Percentiles rank a stretch among this genome's conserved stretches.
phyloP scores from a whole-genome alignment of 768 basidiomycete species.

The Chalciporus sphaerocephalus region DNA sequence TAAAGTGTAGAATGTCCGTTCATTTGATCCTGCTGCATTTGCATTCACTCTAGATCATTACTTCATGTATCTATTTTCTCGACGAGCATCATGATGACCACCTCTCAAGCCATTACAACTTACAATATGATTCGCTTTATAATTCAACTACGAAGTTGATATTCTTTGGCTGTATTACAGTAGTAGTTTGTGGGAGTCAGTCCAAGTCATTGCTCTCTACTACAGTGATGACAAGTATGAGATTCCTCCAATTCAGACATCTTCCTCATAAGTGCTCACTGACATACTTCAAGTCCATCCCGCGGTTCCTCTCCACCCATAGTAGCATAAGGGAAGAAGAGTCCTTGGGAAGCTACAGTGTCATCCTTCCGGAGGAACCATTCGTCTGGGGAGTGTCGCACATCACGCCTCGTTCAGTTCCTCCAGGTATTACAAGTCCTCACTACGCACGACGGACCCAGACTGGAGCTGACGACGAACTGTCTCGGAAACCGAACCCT shows the following conservation, averaged over 20 bases:
- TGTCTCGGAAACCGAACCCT: not conserved
- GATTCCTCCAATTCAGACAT: too few species aligned
- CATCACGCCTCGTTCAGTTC: slow-evolving; percentile 54
- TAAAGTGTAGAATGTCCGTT: slow-evolving; percentile 25
- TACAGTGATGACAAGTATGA: too few species aligned
- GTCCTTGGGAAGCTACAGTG: slow-evolving; percentile 50
- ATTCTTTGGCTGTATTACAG: too few species aligned
- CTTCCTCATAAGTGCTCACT: not conserved
- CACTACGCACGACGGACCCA: slow-evolving; percentile 38
- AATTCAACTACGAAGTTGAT: too few species aligned
- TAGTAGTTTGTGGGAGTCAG: too few species aligned
- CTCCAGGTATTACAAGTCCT: slow-evolving; percentile 51
- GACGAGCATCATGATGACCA: not conserved
- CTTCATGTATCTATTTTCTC: not conserved
- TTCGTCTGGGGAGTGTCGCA: slow-evolving; percentile 61
- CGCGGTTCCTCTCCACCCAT: slow-evolving; percentile 6
- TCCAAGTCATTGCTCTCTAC: too few species aligned
- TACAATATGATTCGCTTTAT: too few species aligned
- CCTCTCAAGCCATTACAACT: too few species aligned
- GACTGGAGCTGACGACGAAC: not conserved
- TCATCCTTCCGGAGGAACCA: slow-evolving; percentile 65
- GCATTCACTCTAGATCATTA: not conserved
- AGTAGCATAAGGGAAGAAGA: slow-evolving; percentile 7
- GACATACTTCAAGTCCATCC: too few species aligned
- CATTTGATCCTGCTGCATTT: not conserved